Conservation (phyloP, 768 basidiomycete genomes). For the Termitomyces sp. region DNA sequence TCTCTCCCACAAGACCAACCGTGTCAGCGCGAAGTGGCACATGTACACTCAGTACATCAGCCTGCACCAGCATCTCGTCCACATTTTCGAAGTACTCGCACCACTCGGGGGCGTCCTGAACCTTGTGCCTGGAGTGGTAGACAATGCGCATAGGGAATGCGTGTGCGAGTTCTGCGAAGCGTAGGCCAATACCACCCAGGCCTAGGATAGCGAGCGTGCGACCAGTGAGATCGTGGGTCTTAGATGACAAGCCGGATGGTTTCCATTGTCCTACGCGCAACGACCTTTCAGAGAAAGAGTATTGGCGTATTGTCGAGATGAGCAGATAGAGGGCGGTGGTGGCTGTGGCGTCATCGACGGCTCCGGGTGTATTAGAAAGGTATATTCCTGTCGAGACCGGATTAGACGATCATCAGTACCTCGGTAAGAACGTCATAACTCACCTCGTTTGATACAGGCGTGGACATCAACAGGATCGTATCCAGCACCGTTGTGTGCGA, state of each 20-base stretch:
- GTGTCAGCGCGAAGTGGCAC: conserved; percentile 78
- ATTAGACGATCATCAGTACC: neutral
- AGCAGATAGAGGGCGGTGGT: conserved; percentile 84
- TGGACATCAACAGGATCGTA: conserved; percentile 85
- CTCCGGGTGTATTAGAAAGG: conserved; percentile 86
- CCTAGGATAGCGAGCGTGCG: conserved; percentile 73
- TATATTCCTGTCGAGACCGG: conserved; percentile 50
- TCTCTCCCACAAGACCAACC: conserved; percentile 67
- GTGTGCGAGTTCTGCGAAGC: conserved; percentile 65
- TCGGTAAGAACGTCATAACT: conserved; percentile 6
- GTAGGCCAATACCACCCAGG: conserved; percentile 73
- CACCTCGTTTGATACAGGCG: conserved; percentile 70
- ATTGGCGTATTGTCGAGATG: conserved; percentile 75
- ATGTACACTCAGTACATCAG: conserved; percentile 86
- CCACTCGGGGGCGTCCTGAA: conserved; percentile 60
- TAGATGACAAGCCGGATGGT: conserved; percentile 38
- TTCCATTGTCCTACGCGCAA: conserved; percentile 64
- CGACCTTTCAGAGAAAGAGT: conserved; percentile 58
- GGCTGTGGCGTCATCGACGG: conserved; percentile 89
- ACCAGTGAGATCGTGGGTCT: conserved; percentile 61
- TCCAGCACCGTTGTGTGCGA: conserved; percentile 90
- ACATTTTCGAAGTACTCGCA: conserved; percentile 68
- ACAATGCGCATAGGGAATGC: conserved; percentile 89
- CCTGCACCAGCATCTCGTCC: conserved; percentile 60
- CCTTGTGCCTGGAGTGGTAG: conserved; percentile 68